phyloP scores from a whole-genome alignment of 2,329 filamentous ascomycete species.

The Pyrenophora teres region DNA sequence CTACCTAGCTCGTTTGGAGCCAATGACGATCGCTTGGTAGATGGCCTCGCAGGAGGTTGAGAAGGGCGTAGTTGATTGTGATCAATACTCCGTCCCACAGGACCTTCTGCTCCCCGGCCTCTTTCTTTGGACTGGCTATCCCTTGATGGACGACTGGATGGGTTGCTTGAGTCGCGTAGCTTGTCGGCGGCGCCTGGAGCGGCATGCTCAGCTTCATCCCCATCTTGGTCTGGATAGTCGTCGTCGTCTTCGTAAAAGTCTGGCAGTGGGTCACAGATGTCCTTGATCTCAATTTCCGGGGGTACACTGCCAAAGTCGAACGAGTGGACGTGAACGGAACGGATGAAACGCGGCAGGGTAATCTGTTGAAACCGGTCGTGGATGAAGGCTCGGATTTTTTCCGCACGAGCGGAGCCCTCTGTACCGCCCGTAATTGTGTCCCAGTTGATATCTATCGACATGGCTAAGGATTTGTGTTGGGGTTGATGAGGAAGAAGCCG shows the following conservation, averaged over 20 bases:
- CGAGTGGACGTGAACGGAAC: constrained; percentile 89
- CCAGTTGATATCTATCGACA: constrained; percentile 99
- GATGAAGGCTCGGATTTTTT: constrained; percentile 88
- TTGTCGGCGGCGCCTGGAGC: constrained; percentile 21
- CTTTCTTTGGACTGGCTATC: constrained; percentile 34
- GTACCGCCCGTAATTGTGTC: constrained; percentile 85
- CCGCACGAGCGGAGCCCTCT: constrained; percentile 82
- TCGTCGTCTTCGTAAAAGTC: constrained; percentile 92
- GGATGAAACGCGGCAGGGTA: constrained; percentile 90
- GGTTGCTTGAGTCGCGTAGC: constrained; percentile 29
- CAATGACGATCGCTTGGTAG: constrained; percentile 35
- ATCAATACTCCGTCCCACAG: constrained; percentile 20
- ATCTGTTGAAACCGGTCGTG: constrained; percentile 95
- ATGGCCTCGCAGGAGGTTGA: constrained; percentile 33
- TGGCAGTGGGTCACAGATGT: constrained; percentile 91
- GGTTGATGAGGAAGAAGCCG: constrained; percentile 30
- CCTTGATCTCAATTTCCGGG: constrained; percentile 89
- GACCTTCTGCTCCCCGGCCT: constrained; percentile 23
- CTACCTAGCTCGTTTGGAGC: constrained; percentile 44
- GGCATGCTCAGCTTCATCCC: constrained; percentile 47
- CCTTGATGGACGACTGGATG: constrained; percentile 42
- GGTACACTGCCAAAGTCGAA: constrained; percentile 88
- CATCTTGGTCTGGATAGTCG: constrained; percentile 65
- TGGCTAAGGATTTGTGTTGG: constrained; percentile 50
- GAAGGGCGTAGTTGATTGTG: constrained; percentile 29